Evolutionary conservation across 768 basidiomycete species (phyloP), one percentile per base, ranked within the genome.

Genomic region (Kondoa malvinella): DNA sequence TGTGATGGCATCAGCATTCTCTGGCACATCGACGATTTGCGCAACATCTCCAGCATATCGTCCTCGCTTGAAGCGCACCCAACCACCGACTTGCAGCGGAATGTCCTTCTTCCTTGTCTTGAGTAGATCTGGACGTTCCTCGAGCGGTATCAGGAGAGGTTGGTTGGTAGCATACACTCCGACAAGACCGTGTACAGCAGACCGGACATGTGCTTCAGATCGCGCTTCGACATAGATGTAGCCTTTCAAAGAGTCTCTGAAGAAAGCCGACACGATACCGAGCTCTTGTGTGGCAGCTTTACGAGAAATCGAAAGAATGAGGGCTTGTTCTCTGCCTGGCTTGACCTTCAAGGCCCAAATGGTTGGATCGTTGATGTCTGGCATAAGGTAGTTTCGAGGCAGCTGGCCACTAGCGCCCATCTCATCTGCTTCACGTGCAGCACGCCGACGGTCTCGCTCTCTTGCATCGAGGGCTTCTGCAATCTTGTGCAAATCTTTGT

Each of bases 181-280:
- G 64, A 97, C 88, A 61, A 97, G 86, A 30, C 94, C 94, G 67
- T 85, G 82, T 75, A 89, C 84, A 3, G 94, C 92, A 67, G 86
- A 82, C 70, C 81, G 83, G 67, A 96, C 94, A 73, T 90, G 85
- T 68, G 88, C 85, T 32, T 90, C 82, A 70, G 87, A 87, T 63
- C 87, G 84, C 8, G 94, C 91, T 79, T 99, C 95, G 60, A 99
- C 86, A 75, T 97, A 99, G 70, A 99, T 86, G 85, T 91, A 91
- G 0, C 94, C 94, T 0, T 88, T 85, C 1, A 99, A 80, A 1
- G 92, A 92, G 76, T 97, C 92, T 59, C 94, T 87, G 76, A 94
- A 88, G 78, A 99, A 99, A 3, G 90, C 91, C 4, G 95, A 90
- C 58, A 88, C 80, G 72, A 99, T 92, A n/a, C 82, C 82, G 56